Evolutionary conservation across 2,329 filamentous ascomycete genomes (phyloP), one percentile per base, ranked within the genome.

Genomic region (Parastagonospora nodorum): DNA sequence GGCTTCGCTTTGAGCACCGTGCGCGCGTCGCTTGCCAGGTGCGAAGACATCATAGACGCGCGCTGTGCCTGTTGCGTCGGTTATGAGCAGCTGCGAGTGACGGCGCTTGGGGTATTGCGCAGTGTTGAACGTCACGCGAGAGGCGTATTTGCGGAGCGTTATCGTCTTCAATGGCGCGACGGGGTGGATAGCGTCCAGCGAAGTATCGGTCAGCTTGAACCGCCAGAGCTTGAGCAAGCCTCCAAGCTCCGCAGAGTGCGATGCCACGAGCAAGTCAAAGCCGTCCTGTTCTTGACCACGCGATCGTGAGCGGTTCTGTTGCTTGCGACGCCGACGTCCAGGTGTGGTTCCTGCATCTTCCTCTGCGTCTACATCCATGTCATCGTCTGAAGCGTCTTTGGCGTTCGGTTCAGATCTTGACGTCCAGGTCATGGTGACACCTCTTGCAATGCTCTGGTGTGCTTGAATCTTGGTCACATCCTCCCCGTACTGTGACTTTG

Each of bases 11-110:
- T 52, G 52, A 30, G 41, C 32, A 12, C 57, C 53, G 31, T 50
- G 57, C 45, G 55, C 32, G 27, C 51, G 60, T 31, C 62, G 66
- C 36, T 61, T 69, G 39, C 59, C 46, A 12, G 61, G 64, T 12
- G 78, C 73, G 29, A 84, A 78, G 24, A 80, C 80, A 45, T 84
- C 81, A 60, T 83, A 84, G 11, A 87, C 74, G 45, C 84, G 82
- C 27, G 84, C 80, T 36, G 75, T 77, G 5, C 84, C 83, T n/a
- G 74, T 76, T 1, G 76, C 66, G 48, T 85, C 82, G 1, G 79
- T 75, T 6, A 87, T 72, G 8, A 87, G 74, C 9, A 87, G 66
- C 38, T 80, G 78, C 0, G 80, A 78, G 64, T 84, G 82, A 10
- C 80, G 77, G 24, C 72, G 67, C 19, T 80, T 79, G 4, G 82